Conservation (phyloP, 164 flowering plant species). For the Liriodendron chinense region DNA sequence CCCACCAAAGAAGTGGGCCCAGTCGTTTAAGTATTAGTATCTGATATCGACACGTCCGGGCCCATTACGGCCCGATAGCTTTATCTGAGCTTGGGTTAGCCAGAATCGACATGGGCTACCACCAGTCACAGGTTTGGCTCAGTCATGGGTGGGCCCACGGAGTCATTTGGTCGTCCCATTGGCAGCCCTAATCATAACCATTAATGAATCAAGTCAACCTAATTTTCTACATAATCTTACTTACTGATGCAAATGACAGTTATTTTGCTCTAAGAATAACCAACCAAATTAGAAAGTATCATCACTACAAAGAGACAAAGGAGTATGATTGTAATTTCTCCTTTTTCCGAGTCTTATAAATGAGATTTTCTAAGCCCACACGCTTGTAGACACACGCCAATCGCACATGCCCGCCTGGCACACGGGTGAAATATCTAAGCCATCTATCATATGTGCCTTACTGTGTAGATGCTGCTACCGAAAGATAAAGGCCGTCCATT, state of each 20-base stretch:
- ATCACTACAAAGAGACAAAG: conserved; percentile 13
- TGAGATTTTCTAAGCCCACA: not conserved
- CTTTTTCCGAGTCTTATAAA: not conserved
- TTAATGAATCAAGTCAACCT: conserved; percentile 19
- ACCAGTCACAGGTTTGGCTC: not conserved
- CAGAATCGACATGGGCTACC: not conserved
- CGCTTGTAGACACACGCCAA: not conserved
- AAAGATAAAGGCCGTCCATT: no score
- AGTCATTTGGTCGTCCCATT: conserved; percentile 4
- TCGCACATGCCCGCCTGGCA: not conserved
- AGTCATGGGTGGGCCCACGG: not conserved
- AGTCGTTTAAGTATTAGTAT: no score
- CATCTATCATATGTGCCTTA: no score
- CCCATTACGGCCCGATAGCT: not conserved
- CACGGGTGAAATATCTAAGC: not conserved
- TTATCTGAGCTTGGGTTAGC: not conserved
- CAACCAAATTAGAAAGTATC: not conserved
- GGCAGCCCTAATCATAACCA: not conserved
- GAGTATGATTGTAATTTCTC: not conserved
- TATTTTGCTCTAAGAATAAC: not conserved
- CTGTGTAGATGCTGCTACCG: no score
- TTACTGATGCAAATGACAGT: conserved; percentile 33
- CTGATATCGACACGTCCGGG: not conserved
- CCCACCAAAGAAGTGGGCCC: no score
- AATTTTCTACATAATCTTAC: conserved; percentile 16